A percentile compares a stretch with the other conserved stretches of the same genome.
These are phyloP conservation scores for Artemisia tridentata DNA, from an alignment of 129 eudicot species.

Conservation along the genomic window DNA sequence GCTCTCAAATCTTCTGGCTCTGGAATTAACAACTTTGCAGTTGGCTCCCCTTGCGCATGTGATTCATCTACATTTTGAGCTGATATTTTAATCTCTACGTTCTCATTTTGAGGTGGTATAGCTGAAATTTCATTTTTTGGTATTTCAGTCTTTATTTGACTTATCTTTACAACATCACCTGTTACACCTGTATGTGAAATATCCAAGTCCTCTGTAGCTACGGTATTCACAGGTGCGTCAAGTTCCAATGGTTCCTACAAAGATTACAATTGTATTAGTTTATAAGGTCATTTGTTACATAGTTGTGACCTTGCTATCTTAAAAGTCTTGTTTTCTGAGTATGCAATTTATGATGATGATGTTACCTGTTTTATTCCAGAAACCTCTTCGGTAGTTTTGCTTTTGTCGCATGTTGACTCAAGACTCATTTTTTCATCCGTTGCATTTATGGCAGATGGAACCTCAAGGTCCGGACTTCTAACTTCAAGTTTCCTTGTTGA, in stretches of 20 bases:
- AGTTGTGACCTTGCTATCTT: background rate
- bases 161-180: slow-evolving; percentile 22
- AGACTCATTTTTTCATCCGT: slow-evolving; percentile 6
- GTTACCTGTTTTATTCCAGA: slow-evolving; percentile 21
- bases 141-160: slow-evolving; percentile 21
- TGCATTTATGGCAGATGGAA: slow-evolving; percentile 22
- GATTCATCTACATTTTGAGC: slow-evolving; percentile 17
- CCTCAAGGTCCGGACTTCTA: slow-evolving; percentile 18
- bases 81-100: background rate
- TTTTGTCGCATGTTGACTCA: slow-evolving; percentile 15
- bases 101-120: slow-evolving; percentile 28
- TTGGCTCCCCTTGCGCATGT: slow-evolving; percentile 23
- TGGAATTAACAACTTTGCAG: slow-evolving; percentile 11
- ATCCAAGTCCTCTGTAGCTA: slow-evolving; percentile 26
- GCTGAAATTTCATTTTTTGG: slow-evolving; percentile 17
- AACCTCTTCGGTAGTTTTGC: slow-evolving; percentile 14
- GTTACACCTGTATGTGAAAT: slow-evolving; percentile 19
- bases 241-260: slow-evolving; percentile 35
- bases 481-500: slow-evolving; percentile 20
- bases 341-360: slow-evolving; percentile 11
- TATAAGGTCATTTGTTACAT: no score
- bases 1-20: slow-evolving; percentile 22
- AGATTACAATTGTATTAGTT: slow-evolving; percentile 14
- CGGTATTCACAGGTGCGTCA: slow-evolving; percentile 23
- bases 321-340: background rate